Percentiles rank a stretch among this genome's conserved stretches.
These are phyloP conservation scores for Saussurea involucrata DNA, from an alignment of 129 eudicot genomes.

Conservation along the genomic window DNA sequence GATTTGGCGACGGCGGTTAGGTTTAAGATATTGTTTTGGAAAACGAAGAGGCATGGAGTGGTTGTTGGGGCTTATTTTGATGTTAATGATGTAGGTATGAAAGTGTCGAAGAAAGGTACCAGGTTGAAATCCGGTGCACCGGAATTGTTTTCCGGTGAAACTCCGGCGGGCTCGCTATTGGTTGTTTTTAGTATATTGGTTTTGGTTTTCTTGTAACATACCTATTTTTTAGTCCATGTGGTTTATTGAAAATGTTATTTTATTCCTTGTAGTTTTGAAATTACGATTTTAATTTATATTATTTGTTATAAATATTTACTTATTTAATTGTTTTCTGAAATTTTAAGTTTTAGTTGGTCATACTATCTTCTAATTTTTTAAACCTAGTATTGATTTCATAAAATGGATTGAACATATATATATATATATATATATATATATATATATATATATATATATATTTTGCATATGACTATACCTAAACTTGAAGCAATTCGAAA, in stretches of 20 bases:
- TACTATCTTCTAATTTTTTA: too few relatives aligned
- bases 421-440: too few relatives aligned
- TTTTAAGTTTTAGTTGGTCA: too few relatives aligned
- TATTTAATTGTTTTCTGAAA: too few relatives aligned
- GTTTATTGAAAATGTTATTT: too few relatives aligned
- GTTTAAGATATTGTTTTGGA: conserved; percentile 56
- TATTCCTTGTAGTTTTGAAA: neutral
- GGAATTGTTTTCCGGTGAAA: conserved; percentile 12
- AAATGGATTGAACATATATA: too few relatives aligned
- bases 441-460: too few relatives aligned
- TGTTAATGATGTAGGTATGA: conserved; percentile 47
- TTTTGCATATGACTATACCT: too few relatives aligned
- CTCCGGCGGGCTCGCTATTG: neutral
- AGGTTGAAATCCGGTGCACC: conserved; percentile 58
- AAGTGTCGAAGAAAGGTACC: conserved; percentile 49
- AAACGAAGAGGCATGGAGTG: conserved; percentile 48
- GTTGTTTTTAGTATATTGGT: conserved; percentile 10
- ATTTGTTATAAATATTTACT: neutral
- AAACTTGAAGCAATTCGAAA: too few relatives aligned
- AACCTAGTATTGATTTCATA: too few relatives aligned
- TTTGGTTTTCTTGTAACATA: conserved; percentile 11
- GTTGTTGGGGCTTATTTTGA: conserved; percentile 41
- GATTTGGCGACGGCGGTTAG: conserved; percentile 52
- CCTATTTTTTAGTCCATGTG: neutral
- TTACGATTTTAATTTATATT: too few relatives aligned